Evolutionary conservation across 257 asterid species (phyloP).

Genomic region (Fraxinus excelsior): DNA sequence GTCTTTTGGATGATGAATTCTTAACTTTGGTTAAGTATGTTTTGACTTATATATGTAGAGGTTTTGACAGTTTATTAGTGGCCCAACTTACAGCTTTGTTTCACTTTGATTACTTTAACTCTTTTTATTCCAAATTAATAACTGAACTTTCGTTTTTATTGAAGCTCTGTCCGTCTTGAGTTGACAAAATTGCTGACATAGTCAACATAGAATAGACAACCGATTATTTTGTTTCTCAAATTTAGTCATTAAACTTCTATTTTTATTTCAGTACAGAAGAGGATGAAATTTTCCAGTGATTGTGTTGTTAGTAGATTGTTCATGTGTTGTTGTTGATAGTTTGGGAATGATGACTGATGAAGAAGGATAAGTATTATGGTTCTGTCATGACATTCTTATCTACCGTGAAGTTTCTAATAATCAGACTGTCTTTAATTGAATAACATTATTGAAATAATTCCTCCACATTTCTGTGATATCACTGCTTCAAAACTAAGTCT

Average conservation of each 20-base stretch:
- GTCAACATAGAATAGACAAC: neutral
- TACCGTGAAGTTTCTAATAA: neutral
- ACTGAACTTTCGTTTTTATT: neutral
- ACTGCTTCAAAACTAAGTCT: neutral
- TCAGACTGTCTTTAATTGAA: neutral
- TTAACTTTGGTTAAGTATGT: neutral
- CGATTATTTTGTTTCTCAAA: neutral
- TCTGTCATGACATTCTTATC: neutral
- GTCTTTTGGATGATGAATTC: neutral
- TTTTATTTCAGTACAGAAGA: neutral
- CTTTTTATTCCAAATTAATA: neutral
- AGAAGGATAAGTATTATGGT: neutral
- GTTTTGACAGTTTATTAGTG: neutral
- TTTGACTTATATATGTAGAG: neutral
- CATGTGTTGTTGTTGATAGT: neutral
- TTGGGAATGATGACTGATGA: neutral
- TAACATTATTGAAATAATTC: neutral
- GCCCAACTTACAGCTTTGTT: neutral
- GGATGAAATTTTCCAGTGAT: neutral
- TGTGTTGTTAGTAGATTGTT: neutral
- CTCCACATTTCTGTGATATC: neutral
- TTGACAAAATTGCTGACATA: neutral
- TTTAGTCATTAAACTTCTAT: neutral
- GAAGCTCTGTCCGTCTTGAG: neutral
- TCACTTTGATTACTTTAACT: neutral